Evolutionary conservation across 169 alveolate species (phyloP).

Genomic region (Haemoproteus tartakovskyi): DNA sequence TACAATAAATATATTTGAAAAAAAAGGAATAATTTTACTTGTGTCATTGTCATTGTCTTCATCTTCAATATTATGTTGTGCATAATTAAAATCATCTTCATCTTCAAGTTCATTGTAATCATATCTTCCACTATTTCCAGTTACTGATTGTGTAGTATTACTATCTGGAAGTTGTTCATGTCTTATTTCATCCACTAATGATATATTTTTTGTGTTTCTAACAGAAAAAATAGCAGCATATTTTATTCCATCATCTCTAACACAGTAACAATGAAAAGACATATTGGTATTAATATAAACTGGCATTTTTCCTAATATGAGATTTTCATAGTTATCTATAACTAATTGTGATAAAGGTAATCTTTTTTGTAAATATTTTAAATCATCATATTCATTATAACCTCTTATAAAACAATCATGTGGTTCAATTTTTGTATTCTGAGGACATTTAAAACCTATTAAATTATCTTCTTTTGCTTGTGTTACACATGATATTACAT

Average conservation of each 20-base stretch:
- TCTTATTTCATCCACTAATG: not conserved
- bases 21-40: too few relatives aligned
- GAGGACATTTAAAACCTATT: constrained; percentile 50
- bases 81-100: too few relatives aligned
- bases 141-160: too few relatives aligned
- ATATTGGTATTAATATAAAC: not conserved
- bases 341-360: not conserved
- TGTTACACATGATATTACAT: constrained; percentile 5
- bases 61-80: too few relatives aligned
- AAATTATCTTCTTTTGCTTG: not conserved
- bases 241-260: not conserved
- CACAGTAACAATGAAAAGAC: constrained; percentile 16
- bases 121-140: too few relatives aligned
- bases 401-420: constrained; percentile 38
- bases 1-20: too few relatives aligned
- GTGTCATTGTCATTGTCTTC: too few relatives aligned
- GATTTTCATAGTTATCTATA: constrained; percentile 23
- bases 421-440: constrained; percentile 5
- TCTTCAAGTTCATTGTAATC: too few relatives aligned
- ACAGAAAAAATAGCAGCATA: constrained; percentile 1
- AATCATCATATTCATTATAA: constrained; percentile 7
- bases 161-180: too few relatives aligned
- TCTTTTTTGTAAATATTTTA: not conserved
- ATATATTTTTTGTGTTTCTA: not conserved
- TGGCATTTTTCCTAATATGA: constrained; percentile 10